Conservation (phyloP, 805 yeast genomes). For the Kodamaea laetipori region DNA sequence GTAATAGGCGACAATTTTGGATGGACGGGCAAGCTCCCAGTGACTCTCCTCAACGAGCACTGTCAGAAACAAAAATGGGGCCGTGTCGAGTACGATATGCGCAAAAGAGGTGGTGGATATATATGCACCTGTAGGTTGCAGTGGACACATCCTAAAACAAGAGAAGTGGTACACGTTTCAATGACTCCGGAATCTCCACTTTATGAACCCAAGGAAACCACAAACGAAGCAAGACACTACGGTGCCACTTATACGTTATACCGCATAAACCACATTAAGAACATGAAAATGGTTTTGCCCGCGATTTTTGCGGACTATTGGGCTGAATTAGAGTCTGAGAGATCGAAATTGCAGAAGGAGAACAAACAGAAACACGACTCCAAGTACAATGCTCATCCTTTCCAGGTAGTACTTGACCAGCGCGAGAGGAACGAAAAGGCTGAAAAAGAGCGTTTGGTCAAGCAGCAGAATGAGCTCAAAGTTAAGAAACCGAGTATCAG, state of each 20-base stretch:
- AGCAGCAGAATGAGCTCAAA: constrained; percentile 52
- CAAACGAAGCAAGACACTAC: constrained; percentile 85
- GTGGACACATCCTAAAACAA: constrained; percentile 80
- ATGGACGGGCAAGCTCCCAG: constrained; percentile 96
- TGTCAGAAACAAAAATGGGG: constrained; percentile 91
- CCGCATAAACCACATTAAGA: constrained; percentile 77
- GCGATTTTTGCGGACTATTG: constrained; percentile 78
- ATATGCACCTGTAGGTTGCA: constrained; percentile 62
- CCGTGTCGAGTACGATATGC: constrained; percentile 77
- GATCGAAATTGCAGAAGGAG: constrained; percentile 50
- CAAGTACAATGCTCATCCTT: constrained; percentile 74
- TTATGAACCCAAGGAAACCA: constrained; percentile 69
- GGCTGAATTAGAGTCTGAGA: constrained; percentile 65
- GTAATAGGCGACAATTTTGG: constrained; percentile 61
- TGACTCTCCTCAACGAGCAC: constrained; percentile 79
- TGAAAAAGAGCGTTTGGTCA: constrained; percentile 50
- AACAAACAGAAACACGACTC: constrained; percentile 51
- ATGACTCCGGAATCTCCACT: constrained; percentile 54
- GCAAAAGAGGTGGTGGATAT: constrained; percentile 23
- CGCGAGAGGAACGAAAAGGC: constrained; percentile 45
- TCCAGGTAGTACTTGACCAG: constrained; percentile 62
- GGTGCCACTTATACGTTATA: constrained; percentile 89
- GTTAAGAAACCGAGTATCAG: constrained; percentile 48
- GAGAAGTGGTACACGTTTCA: constrained; percentile 58
- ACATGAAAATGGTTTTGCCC: constrained; percentile 85